phyloP scores from a whole-genome alignment of 1,284 basidiomycete genomes.

The Taiwanofungus camphoratus region DNA sequence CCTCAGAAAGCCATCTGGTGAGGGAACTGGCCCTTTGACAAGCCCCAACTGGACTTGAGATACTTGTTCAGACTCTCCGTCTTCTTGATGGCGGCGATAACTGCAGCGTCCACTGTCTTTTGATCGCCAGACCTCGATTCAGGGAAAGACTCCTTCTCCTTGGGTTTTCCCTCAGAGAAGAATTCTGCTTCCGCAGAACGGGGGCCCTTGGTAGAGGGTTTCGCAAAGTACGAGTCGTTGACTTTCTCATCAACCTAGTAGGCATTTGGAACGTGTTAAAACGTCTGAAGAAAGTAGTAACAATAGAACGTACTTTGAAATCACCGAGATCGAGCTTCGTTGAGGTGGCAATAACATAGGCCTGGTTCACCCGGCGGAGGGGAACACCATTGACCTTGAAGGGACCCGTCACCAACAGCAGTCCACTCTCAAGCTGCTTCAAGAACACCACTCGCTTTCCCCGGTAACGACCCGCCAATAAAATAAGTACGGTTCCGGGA shows the following conservation, averaged over 20 bases:
- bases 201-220: conserved; percentile 65
- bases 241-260: conserved; percentile 80
- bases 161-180: conserved; percentile 92
- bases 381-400: conserved; percentile 99
- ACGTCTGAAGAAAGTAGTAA: not conserved
- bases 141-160: conserved; percentile 87
- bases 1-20: conserved; percentile 82
- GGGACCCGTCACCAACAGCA: conserved; percentile 95
- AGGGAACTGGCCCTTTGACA: conserved; percentile 93
- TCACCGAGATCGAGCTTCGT: conserved; percentile 87
- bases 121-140: conserved; percentile 90
- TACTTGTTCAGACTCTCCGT: conserved; percentile 92
- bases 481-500: conserved; percentile 93
- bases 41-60: conserved; percentile 89
- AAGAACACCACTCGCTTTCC: conserved; percentile 99
- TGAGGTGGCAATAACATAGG: conserved; percentile 98
- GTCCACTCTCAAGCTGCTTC: conserved; percentile 92
- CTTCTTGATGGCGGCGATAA: conserved; percentile 89
- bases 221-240: conserved; percentile 94
- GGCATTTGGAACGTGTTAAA: not conserved
- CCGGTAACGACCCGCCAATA: conserved; percentile 96
- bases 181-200: conserved; percentile 91
- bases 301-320: conserved; percentile 56
- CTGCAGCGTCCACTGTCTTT: conserved; percentile 84
- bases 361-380: conserved; percentile 96